Evolutionary conservation across 2,329 filamentous ascomycete species (phyloP).

Genomic region (Cytospora leucostoma): DNA sequence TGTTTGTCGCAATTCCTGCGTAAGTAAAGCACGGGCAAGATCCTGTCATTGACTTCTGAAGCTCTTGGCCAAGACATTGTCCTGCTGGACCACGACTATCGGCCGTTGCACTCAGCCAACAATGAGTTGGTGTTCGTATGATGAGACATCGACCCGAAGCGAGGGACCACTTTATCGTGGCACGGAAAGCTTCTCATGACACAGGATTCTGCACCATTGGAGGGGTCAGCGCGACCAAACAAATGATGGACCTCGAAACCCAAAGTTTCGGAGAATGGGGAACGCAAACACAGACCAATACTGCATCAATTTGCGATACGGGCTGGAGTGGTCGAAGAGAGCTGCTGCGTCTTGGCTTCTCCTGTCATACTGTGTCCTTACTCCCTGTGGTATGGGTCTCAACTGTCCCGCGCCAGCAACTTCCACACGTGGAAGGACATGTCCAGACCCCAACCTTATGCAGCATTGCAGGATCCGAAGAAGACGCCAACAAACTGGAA

Average conservation of each 20-base stretch:
- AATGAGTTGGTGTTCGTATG: neutral
- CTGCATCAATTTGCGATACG: neutral
- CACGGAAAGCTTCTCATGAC: neutral
- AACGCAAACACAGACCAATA: neutral
- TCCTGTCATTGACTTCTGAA: neutral
- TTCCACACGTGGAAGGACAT: constrained; percentile 17
- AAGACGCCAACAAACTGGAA: constrained; percentile 5
- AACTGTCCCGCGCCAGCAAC: constrained; percentile 4
- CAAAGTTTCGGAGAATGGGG: neutral
- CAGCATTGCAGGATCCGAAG: constrained; percentile 1
- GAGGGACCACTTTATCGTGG: neutral
- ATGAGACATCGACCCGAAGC: constrained; percentile 3
- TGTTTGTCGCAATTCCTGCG: constrained; percentile 8
- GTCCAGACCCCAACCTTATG: constrained; percentile 10
- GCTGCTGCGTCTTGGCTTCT: neutral
- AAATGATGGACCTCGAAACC: neutral
- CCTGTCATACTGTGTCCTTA: neutral
- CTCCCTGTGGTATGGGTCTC: neutral
- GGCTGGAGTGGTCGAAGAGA: neutral
- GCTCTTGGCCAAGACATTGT: neutral
- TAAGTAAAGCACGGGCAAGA: neutral
- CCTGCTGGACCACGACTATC: neutral
- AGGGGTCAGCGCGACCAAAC: neutral
- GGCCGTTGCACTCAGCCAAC: neutral
- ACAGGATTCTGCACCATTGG: neutral